Percentiles rank a stretch among this genome's conserved stretches.
phyloP scores from a whole-genome alignment of 176 grass and related monocot species.

The Bothriochloa decipiens region DNA sequence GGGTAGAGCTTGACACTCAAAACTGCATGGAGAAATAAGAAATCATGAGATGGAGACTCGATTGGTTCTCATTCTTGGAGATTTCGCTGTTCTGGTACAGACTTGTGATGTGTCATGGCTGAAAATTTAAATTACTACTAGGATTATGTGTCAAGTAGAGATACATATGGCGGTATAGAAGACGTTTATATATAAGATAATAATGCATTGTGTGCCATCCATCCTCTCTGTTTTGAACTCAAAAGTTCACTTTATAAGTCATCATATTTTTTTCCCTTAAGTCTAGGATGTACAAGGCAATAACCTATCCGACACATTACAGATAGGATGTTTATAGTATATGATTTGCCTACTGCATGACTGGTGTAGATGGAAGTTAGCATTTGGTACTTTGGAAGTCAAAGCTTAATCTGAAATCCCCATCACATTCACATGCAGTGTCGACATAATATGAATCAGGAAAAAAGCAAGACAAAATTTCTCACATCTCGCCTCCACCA shows the following conservation, averaged over 20 bases:
- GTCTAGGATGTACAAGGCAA: conserved; percentile 23
- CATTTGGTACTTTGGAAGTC: conserved; percentile 22
- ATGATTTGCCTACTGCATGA: conserved; percentile 41
- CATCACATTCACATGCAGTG: conserved; percentile 30
- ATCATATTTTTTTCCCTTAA: not conserved
- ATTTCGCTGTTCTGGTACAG: not conserved
- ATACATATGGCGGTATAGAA: conserved; percentile 20
- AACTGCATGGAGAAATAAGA: conserved; percentile 15
- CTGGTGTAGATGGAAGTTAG: conserved; percentile 9
- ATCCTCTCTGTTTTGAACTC: not conserved
- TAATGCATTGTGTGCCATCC: conserved; percentile 9
- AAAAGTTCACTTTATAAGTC: not conserved
- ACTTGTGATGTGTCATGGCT: not conserved
- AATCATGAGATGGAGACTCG: conserved; percentile 1
- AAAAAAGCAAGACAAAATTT: not conserved
- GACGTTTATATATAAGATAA: not conserved
- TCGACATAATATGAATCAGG: not conserved
- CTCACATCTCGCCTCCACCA: not conserved
- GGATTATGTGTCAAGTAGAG: conserved; percentile 4
- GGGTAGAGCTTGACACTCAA: conserved; percentile 1
- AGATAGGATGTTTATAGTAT: conserved; percentile 40
- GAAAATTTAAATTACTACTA: not conserved
- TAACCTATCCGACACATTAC: conserved; percentile 28
- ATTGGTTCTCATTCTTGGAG: conserved; percentile 22
- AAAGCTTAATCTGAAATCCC: conserved; percentile 34